phyloP scores from a whole-genome alignment of 2,329 filamentous ascomycete genomes.

The Cephalotrichum gorgonifer region DNA sequence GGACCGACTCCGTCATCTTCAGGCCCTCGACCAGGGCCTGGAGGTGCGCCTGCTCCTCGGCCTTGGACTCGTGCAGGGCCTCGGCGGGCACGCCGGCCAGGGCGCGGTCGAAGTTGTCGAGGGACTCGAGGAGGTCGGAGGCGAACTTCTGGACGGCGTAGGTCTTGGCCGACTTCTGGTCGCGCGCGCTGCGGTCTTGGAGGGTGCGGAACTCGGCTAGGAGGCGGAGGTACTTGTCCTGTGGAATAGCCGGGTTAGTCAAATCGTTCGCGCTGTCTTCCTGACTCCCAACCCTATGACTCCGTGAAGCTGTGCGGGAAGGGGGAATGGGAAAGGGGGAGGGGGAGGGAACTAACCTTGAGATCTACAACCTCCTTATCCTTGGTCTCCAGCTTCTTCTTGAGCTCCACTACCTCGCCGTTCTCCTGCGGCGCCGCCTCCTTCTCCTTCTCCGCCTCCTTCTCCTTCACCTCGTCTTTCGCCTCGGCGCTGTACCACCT shows the following conservation, averaged over 20 bases:
- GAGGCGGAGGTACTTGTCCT: conserved; percentile 93
- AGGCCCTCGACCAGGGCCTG: conserved; percentile 75
- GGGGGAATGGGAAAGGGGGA: not conserved
- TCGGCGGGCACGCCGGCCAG: conserved; percentile 67
- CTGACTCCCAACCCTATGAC: not conserved
- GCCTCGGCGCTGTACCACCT: conserved; percentile 10
- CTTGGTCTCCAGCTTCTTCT: conserved; percentile 42
- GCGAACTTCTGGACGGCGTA: conserved; percentile 96
- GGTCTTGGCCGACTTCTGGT: conserved; percentile 76
- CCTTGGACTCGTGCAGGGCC: conserved; percentile 45
- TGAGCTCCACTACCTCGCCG: conserved; percentile 25
- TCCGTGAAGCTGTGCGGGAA: not conserved
- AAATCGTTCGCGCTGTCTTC: not conserved
- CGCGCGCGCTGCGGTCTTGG: conserved; percentile 85
- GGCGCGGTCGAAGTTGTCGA: conserved; percentile 96
- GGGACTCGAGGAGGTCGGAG: conserved; percentile 84
- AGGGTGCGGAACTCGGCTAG: conserved; percentile 97
- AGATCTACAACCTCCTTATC: conserved; percentile 55
- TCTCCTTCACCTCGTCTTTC: conserved; percentile 16
- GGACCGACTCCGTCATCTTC: conserved; percentile 86
- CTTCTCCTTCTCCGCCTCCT: conserved; percentile 15
- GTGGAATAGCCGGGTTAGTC: not conserved
- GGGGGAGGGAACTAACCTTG: conserved; percentile 54
- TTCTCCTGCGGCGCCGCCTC: conserved; percentile 21
- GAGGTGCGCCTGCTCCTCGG: conserved; percentile 58